Evolutionary conservation across 164 flowering plant genomes (phyloP).

Genomic region (Hamamelis virginiana): DNA sequence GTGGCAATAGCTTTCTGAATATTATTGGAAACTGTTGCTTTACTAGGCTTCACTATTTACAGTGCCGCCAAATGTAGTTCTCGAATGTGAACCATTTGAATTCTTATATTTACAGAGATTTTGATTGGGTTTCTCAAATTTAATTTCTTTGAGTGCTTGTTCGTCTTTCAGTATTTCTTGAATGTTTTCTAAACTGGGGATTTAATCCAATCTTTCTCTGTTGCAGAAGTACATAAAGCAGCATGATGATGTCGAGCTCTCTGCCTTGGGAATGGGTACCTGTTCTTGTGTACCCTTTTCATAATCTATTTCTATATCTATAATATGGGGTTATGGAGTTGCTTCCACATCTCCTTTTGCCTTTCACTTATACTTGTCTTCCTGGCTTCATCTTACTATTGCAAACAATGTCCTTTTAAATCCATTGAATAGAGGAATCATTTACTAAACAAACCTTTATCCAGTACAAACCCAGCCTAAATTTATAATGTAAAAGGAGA

Average conservation of each 20-base stretch:
- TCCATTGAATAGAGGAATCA: too few species aligned
- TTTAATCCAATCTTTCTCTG: slow-evolving; percentile 3
- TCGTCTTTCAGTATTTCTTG: neutral
- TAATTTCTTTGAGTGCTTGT: neutral
- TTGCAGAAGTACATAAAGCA: slow-evolving; percentile 35
- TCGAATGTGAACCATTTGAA: too few species aligned
- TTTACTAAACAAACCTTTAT: too few species aligned
- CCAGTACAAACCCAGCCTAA: too few species aligned
- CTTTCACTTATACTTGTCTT: neutral
- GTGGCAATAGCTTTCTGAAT: too few species aligned
- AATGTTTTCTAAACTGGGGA: neutral
- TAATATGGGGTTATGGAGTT: neutral
- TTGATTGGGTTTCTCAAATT: neutral
- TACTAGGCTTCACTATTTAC: too few species aligned
- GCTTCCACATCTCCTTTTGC: neutral
- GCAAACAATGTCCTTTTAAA: too few species aligned
- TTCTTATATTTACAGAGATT: too few species aligned
- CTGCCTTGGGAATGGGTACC: slow-evolving; percentile 46
- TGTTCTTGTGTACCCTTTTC: neutral
- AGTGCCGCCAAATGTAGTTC: too few species aligned
- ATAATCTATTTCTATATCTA: neutral
- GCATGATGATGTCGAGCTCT: slow-evolving; percentile 38
- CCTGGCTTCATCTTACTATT: too few species aligned
- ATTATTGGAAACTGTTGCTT: too few species aligned
- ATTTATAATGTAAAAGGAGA: too few species aligned